A percentile compares a stretch with the other conserved stretches of the same genome.
These are phyloP conservation scores for Jatropha curcas DNA, from an alignment of 345 rosid species.

Conservation along the genomic window DNA sequence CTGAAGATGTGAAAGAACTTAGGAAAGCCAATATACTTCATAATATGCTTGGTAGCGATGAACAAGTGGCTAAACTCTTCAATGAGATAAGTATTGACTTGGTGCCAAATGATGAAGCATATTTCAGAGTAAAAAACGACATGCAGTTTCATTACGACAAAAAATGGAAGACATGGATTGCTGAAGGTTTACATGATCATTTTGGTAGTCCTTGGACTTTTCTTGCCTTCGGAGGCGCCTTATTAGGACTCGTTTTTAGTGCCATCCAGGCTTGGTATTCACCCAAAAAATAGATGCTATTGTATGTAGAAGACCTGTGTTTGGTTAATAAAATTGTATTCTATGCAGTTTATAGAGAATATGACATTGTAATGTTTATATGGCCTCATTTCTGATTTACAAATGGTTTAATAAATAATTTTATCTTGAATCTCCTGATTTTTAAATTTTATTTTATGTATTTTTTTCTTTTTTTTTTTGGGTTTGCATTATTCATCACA, in stretches of 20 bases:
- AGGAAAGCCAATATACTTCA: conserved; percentile 9
- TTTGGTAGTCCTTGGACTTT: conserved; percentile 21
- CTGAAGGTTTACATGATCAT: neutral
- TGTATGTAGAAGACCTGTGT: too few relatives aligned
- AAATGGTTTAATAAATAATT: too few relatives aligned
- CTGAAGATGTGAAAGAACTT: conserved; percentile 22
- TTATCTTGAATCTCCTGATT: too few relatives aligned
- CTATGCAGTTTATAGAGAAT: too few relatives aligned
- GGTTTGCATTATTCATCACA: too few relatives aligned
- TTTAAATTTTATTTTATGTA: too few relatives aligned
- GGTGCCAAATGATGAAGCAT: conserved; percentile 1
- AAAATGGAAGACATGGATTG: neutral
- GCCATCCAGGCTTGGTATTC: conserved; percentile 7
- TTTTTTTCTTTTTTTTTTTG: too few relatives aligned
- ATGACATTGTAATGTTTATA: too few relatives aligned
- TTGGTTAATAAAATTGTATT: too few relatives aligned
- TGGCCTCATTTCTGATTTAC: too few relatives aligned
- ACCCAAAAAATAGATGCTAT: too few relatives aligned
- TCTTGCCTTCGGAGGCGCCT: conserved; percentile 11
- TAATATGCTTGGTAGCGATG: conserved; percentile 19
- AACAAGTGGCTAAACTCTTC: conserved; percentile 16
- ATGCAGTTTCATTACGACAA: conserved; percentile 9
- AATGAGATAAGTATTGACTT: conserved; percentile 12
- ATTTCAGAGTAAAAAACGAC: neutral
- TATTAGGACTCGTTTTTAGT: neutral